Base-by-base conservation (phyloP, 2,329 filamentous ascomycete species). In the Colletotrichum costaricense region DNA sequence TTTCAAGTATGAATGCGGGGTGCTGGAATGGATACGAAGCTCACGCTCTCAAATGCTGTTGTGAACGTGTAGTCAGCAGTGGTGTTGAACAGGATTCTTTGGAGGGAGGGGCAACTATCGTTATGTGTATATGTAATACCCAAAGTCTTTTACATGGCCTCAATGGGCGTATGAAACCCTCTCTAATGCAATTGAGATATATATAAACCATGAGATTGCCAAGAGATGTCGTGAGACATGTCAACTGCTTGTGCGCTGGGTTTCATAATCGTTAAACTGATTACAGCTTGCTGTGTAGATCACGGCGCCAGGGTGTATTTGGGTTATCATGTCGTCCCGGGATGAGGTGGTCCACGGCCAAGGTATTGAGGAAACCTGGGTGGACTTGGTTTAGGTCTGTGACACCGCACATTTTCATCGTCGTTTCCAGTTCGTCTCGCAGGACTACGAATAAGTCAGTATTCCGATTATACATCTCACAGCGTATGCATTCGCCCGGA, bases 391-490 rank as follows among this genome's bases (percentile, higher is more conserved):
- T 85, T 11, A 93, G 81, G 74, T 88, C 86, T 1, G 89, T 92
- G 42, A 93, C 85, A 2, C 92, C 92, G 70, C 91, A 88, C 79
- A 93, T 86, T 30, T 88, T 87, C 91, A 93, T 93, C 2, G 90
- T 90, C 2, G 89, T 92, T 76, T 91, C 88, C 4, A 93, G 80
- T 78, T 93, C 91, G 73, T 93, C 91, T 65, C 84, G 84, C 19
- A 90, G 75, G 22, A 88, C 86, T 88, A 49, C 16, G 38, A 1
- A 33, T 8, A 12, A 9, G 38, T 70, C 52, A 71, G 56, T 14
- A 3, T 24, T 11, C 11, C 2, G n/a, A 2, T 11, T 7, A 49
- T 49, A 35, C 11, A 19, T 49, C 42, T 49, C 19, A 22, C 8
- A n/a, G 7, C 1, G 14, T 8, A 19, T 49, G 19, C 19, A 11